These are phyloP conservation scores for Holtermannia corniformis DNA, from an alignment of 768 basidiomycete species.

Conservation along the genomic window DNA sequence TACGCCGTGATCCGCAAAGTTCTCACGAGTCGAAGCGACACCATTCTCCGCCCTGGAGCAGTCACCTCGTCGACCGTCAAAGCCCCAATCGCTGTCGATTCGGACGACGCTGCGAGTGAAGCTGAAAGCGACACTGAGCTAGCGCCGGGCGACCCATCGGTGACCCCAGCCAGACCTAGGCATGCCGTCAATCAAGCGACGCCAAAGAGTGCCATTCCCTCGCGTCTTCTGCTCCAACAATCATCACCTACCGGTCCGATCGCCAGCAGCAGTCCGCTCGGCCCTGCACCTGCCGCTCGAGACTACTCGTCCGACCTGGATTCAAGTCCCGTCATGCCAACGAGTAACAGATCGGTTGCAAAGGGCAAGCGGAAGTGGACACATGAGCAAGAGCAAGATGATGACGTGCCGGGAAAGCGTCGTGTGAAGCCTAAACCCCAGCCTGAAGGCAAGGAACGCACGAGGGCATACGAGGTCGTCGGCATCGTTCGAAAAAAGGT, in stretches of 20 bases:
- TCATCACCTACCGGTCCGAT: neutral
- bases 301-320: neutral
- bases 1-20: slow-evolving; percentile 56
- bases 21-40: slow-evolving; percentile 6
- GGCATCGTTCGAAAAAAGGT: slow-evolving; percentile 37
- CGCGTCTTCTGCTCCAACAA: neutral
- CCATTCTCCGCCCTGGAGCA: neutral
- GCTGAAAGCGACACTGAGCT: slow-evolving; percentile 12
- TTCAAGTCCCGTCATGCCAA: neutral
- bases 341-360: neutral
- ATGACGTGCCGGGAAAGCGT: neutral
- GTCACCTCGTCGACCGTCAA: neutral
- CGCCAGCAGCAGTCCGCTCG: neutral
- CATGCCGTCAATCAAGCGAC: neutral
- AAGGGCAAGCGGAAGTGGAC: slow-evolving; percentile 3
- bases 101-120: slow-evolving; percentile 8
- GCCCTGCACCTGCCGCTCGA: neutral
- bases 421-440: neutral
- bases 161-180: slow-evolving; percentile 10
- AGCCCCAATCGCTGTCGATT: neutral
- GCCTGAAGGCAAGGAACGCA: slow-evolving; percentile 13
- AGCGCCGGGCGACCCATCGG: slow-evolving; percentile 13
- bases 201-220: neutral
- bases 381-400: neutral
- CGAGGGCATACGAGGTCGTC: slow-evolving; percentile 36